Percentiles rank a stretch among this genome's conserved stretches.
Conservation (phyloP, 805 yeast species). For the Barnettozyma siamensis region DNA sequence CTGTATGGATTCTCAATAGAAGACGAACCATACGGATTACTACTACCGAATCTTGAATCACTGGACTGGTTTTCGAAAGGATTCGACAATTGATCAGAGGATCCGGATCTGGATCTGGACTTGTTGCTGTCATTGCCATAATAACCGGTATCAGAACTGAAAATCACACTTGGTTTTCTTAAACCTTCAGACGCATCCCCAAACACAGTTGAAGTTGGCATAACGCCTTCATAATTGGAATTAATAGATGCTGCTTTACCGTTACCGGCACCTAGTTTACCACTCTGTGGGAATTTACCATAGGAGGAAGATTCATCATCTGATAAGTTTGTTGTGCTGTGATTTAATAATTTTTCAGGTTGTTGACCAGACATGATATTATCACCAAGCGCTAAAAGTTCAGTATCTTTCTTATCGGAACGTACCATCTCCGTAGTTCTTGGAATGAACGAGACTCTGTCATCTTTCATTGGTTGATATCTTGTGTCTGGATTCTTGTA, state of each 20-base stretch:
- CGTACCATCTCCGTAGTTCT: constrained; percentile 31
- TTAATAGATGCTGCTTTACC: neutral
- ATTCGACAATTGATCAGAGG: neutral
- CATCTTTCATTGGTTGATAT: constrained; percentile 95
- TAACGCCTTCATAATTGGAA: constrained; percentile 1
- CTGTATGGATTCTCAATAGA: neutral
- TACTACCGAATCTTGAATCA: neutral
- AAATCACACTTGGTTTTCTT: constrained; percentile 8
- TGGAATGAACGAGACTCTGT: constrained; percentile 91
- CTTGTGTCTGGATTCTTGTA: constrained; percentile 92
- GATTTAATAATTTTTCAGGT: constrained; percentile 19
- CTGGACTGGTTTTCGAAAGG: constrained; percentile 4
- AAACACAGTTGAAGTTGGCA: constrained; percentile 9
- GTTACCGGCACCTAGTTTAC: too few relatives aligned
- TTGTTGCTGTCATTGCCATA: neutral
- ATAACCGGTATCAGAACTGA: constrained; percentile 4
- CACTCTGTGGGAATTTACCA: constrained; percentile 2
- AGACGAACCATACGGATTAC: neutral
- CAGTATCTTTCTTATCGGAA: constrained; percentile 25
- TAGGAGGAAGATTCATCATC: constrained; percentile 8
- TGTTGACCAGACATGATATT: constrained; percentile 25
- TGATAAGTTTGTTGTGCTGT: neutral
- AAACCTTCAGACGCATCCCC: neutral
- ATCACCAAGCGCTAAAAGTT: constrained; percentile 25
- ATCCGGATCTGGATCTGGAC: neutral